Percentiles rank a stretch among this genome's conserved stretches.
These are phyloP conservation scores for Phaeosphaeriaceae sp. DNA, from an alignment of 2,329 filamentous ascomycete genomes.

Conservation along the genomic window DNA sequence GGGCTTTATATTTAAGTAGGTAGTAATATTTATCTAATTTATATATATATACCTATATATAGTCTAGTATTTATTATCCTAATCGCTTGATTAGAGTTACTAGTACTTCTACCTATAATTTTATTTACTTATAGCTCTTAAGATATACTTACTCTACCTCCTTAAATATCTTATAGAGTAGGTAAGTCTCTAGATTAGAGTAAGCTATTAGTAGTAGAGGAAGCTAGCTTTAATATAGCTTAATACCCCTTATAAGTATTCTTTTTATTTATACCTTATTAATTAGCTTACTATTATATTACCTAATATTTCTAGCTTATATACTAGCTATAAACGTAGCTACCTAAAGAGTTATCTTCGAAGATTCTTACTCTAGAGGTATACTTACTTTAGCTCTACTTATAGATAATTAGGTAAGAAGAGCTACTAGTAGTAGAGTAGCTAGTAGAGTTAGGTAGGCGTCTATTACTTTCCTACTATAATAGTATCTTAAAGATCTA, in stretches of 20 bases:
- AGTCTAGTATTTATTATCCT: background rate
- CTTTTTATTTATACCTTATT: background rate
- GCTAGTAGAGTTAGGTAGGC: no score
- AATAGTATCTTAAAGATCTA: no score
- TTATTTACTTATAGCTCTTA: background rate
- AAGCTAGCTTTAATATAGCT: background rate
- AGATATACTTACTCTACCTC: background rate
- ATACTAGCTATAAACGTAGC: no score
- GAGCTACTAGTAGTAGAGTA: no score
- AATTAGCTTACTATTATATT: no score
- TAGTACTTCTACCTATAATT: background rate
- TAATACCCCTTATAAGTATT: background rate
- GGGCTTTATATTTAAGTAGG: background rate
- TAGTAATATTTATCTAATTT: background rate
- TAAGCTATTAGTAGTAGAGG: background rate
- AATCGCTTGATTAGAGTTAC: background rate
- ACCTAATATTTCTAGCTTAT: no score
- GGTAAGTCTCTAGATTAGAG: background rate
- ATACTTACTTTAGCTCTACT: no score
- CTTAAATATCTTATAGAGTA: background rate
- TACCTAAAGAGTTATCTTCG: no score
- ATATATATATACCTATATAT: background rate
- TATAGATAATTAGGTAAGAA: no score
- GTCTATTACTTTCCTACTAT: no score
- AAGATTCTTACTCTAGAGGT: no score